phyloP scores from a whole-genome alignment of 2,329 filamentous ascomycete genomes.

The Fusarium nisikadoi region DNA sequence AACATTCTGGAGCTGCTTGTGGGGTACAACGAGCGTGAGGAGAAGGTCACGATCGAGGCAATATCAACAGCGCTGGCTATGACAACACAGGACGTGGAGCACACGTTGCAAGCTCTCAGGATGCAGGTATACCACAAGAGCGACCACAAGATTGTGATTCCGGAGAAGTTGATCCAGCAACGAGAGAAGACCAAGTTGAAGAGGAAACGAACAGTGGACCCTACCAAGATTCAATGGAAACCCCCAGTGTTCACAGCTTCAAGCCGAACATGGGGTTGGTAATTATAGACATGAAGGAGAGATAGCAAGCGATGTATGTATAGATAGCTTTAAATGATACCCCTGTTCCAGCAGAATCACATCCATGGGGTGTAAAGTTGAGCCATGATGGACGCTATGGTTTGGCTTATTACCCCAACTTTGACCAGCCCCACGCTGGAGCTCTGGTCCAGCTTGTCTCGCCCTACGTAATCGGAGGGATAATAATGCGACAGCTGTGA shows the following conservation, averaged over 20 bases:
- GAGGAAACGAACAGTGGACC: constrained; percentile 79
- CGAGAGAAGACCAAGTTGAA: constrained; percentile 85
- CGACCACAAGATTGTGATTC: constrained; percentile 94
- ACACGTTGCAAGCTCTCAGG: constrained; percentile 91
- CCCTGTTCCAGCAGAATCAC: constrained; percentile 1
- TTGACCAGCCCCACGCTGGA: constrained; percentile 19
- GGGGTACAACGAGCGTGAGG: constrained; percentile 72
- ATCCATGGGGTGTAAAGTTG: too few relatives aligned
- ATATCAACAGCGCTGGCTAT: constrained; percentile 84
- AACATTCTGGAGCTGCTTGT: constrained; percentile 90
- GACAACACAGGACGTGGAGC: constrained; percentile 97
- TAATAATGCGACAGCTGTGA: constrained; percentile 26
- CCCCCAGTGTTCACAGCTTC: constrained; percentile 93
- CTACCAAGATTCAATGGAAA: constrained; percentile 89
- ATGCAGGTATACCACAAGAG: constrained; percentile 97
- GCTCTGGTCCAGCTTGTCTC: constrained; percentile 3
- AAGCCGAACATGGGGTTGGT: constrained; percentile 96
- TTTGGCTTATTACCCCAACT: constrained; percentile 9
- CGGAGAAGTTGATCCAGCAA: constrained; percentile 82
- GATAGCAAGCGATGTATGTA: constrained; percentile 4
- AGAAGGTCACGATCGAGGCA: constrained; percentile 85
- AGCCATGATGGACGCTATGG: not conserved
- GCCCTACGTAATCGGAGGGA: constrained; percentile 34
- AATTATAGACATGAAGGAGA: constrained; percentile 31
- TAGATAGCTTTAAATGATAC: constrained; percentile 38